A percentile compares a stretch with the other conserved stretches of the same genome.
These are phyloP conservation scores for Apiotrichum brassicae DNA, from an alignment of 1,284 basidiomycete genomes.

Conservation along the genomic window DNA sequence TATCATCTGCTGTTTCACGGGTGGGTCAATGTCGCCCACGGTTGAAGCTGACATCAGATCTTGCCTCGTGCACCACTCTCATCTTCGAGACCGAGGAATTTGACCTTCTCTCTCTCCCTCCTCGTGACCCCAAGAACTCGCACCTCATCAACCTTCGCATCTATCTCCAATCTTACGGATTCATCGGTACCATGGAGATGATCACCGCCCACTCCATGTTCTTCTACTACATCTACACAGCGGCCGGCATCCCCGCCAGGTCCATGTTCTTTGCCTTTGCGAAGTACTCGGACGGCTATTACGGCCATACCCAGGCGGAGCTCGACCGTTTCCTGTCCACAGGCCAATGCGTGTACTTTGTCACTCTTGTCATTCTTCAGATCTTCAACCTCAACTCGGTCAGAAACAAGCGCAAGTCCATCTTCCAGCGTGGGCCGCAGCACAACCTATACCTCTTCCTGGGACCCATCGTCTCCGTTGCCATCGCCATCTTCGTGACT, in stretches of 20 bases:
- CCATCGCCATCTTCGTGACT: constrained; percentile 54
- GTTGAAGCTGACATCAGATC: constrained; percentile 36
- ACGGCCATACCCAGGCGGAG: constrained; percentile 33
- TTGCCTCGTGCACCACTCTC: constrained; percentile 55
- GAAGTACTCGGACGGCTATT: constrained; percentile 49
- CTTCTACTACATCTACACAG: constrained; percentile 49
- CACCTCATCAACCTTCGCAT: constrained; percentile 50
- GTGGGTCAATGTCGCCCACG: constrained; percentile 45
- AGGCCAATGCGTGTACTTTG: constrained; percentile 54
- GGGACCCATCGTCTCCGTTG: constrained; percentile 51
- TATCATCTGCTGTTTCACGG: constrained; percentile 13
- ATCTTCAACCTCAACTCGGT: constrained; percentile 55
- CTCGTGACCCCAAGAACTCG: constrained; percentile 56
- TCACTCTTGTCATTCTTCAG: constrained; percentile 63
- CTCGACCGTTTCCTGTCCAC: constrained; percentile 48
- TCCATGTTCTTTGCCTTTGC: constrained; percentile 50
- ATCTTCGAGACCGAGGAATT: constrained; percentile 58
- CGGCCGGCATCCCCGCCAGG: constrained; percentile 55
- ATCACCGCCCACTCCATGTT: constrained; percentile 52
- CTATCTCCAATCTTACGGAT: constrained; percentile 60
- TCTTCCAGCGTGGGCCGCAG: constrained; percentile 48
- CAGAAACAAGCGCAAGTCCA: constrained; percentile 52
- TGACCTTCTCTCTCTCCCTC: constrained; percentile 55
- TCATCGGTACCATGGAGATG: constrained; percentile 56
- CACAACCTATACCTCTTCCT: constrained; percentile 50